Conservation (phyloP, 1,139 yeast genomes). For the Spencermartinsiella ligniputridi region DNA sequence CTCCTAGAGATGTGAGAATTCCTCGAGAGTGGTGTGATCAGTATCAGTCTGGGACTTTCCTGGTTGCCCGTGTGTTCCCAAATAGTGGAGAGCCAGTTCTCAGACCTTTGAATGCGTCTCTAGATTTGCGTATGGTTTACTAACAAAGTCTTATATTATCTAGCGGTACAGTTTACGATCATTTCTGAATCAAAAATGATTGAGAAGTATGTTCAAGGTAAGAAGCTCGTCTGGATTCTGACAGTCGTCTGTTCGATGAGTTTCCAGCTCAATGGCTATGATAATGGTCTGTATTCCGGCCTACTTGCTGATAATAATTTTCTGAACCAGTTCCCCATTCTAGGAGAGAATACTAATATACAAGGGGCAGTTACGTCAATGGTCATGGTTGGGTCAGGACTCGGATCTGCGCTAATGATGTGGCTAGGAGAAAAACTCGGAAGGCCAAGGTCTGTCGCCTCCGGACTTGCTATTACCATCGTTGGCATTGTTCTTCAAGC, state of each 20-base stretch:
- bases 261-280: constrained; percentile 5
- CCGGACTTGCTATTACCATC: constrained; percentile 72
- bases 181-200: neutral
- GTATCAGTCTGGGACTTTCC: too few species aligned
- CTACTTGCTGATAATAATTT: neutral
- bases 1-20: too few species aligned
- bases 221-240: constrained; percentile 1
- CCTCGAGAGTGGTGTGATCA: too few species aligned
- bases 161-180: too few species aligned
- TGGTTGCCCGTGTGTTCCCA: too few species aligned
- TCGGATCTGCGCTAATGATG: constrained; percentile 42
- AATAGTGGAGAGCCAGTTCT: too few species aligned
- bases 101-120: too few species aligned
- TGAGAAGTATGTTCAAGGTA: neutral
- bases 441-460: constrained; percentile 55
- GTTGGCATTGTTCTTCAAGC: constrained; percentile 53
- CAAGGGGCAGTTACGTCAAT: constrained; percentile 10
- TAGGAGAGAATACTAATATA: constrained; percentile 17
- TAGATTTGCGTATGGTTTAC: too few species aligned
- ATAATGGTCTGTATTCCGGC: constrained; percentile 1
- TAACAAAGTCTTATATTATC: too few species aligned
- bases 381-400: constrained; percentile 62
- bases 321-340: neutral
- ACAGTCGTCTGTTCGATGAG: constrained; percentile 1
- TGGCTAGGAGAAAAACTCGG: constrained; percentile 66